Evolutionary conservation across 371 early-diverging fungal species (phyloP).

Genomic region (Mucor sp.): DNA sequence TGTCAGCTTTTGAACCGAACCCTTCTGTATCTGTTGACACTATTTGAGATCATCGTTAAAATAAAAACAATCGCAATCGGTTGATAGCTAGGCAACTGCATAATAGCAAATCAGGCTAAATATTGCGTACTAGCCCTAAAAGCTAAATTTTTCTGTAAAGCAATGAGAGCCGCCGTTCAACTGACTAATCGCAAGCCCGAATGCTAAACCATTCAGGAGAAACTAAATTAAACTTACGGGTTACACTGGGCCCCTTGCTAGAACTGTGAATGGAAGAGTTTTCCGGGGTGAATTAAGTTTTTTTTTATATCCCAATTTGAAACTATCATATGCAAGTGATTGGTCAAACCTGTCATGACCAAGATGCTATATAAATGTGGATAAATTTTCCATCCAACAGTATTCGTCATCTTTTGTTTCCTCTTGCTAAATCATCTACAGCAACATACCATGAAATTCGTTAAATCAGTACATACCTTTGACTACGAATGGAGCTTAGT

Average conservation of each 20-base stretch:
- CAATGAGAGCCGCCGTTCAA: not conserved
- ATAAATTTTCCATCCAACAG: not conserved
- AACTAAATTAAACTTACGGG: not conserved
- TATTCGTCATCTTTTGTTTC: not conserved
- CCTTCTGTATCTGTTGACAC: no score
- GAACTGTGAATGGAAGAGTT: not conserved
- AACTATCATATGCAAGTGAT: not conserved
- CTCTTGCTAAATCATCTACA: not conserved
- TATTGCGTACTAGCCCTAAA: not conserved
- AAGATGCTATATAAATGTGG: not conserved
- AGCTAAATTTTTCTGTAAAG: not conserved
- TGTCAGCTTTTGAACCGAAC: no score
- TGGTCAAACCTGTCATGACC: not conserved
- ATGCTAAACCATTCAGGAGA: not conserved
- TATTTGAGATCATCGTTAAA: not conserved
- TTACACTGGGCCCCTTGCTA: not conserved
- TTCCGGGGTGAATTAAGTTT: not conserved
- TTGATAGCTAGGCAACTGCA: not conserved
- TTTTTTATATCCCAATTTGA: not conserved
- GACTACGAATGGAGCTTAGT: conserved; percentile 85
- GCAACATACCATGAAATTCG: conserved; percentile 68
- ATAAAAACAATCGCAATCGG: not conserved
- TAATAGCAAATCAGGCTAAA: not conserved
- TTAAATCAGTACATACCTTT: conserved; percentile 69
- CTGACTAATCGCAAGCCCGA: not conserved